phyloP scores from a whole-genome alignment of 805 yeast species.

The Teunomyces atbi region DNA sequence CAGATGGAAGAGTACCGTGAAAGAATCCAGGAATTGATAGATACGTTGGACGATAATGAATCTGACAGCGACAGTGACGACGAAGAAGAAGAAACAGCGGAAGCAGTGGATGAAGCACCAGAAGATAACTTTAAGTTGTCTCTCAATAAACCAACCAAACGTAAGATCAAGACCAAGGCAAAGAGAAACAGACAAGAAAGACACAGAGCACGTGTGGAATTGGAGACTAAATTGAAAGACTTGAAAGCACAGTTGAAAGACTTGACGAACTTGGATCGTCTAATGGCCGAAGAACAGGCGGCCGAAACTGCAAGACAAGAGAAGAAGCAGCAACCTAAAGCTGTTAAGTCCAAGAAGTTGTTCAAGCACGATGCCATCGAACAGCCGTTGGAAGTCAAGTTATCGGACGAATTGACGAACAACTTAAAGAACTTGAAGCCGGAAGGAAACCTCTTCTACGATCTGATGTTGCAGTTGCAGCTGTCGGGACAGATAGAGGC shows the following conservation, averaged over 20 bases:
- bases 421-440: slow-evolving; percentile 82
- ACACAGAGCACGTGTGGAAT: slow-evolving; percentile 55
- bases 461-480: slow-evolving; percentile 78
- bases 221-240: slow-evolving; percentile 56
- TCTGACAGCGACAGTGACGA: slow-evolving; percentile 40
- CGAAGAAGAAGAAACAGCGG: slow-evolving; percentile 37
- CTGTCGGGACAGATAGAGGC: slow-evolving; percentile 85
- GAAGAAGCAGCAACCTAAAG: slow-evolving; percentile 32
- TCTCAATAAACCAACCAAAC: slow-evolving; percentile 64
- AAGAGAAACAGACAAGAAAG: slow-evolving; percentile 71
- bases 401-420: slow-evolving; percentile 84
- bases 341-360: slow-evolving; percentile 33
- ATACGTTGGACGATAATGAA: slow-evolving; percentile 58
- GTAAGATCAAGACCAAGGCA: slow-evolving; percentile 71
- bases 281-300: slow-evolving; percentile 22
- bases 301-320: slow-evolving; percentile 26
- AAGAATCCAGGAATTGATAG: slow-evolving; percentile 64
- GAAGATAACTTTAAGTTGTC: slow-evolving; percentile 50
- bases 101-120: slow-evolving; percentile 25
- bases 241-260: slow-evolving; percentile 62
- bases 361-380: slow-evolving; percentile 44
- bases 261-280: slow-evolving; percentile 37
- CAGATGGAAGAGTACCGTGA: slow-evolving; percentile 61
- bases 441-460: slow-evolving; percentile 84
- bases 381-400: slow-evolving; percentile 66